Conservation (phyloP, 306 rosid species). For the Trifolium subterraneum region DNA sequence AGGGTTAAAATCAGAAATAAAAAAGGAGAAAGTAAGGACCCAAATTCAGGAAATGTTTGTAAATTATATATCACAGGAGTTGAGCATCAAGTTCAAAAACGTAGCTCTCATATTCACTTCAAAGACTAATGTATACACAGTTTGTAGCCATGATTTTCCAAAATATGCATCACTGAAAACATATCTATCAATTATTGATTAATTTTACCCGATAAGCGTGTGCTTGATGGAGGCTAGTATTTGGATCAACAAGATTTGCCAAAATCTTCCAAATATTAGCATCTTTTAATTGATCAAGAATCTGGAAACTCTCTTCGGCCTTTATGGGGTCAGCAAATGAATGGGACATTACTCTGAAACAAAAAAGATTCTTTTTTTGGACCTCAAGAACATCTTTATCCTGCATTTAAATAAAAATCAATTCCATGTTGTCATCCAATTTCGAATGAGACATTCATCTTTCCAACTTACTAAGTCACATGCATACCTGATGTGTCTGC, state of each 20-base stretch:
- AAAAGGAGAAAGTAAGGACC: background rate
- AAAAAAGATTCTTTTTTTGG: constrained; percentile 70
- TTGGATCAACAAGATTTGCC: constrained; percentile 83
- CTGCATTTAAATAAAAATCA: constrained; percentile 68
- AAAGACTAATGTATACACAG: constrained; percentile 22
- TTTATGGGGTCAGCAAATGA: constrained; percentile 79
- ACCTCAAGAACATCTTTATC: constrained; percentile 81
- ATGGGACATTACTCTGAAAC: constrained; percentile 90
- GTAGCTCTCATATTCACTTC: constrained; percentile 28
- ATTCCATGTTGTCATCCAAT: constrained; percentile 39
- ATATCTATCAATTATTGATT: constrained; percentile 28
- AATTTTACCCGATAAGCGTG: constrained; percentile 65
- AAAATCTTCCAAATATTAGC: constrained; percentile 93
- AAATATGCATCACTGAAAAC: constrained; percentile 2
- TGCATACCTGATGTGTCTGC: constrained; percentile 80
- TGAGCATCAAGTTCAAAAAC: constrained; percentile 26
- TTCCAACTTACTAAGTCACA: constrained; percentile 46
- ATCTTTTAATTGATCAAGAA: constrained; percentile 94
- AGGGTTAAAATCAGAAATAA: constrained; percentile 10
- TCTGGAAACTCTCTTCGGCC: constrained; percentile 86
- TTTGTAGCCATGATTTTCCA: constrained; percentile 27
- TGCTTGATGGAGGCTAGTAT: constrained; percentile 75
- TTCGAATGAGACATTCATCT: constrained; percentile 33
- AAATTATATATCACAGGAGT: constrained; percentile 15
- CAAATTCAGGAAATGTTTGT: constrained; percentile 19